Conservation (phyloP, 1,284 basidiomycete genomes). For the Irpex sp. region DNA sequence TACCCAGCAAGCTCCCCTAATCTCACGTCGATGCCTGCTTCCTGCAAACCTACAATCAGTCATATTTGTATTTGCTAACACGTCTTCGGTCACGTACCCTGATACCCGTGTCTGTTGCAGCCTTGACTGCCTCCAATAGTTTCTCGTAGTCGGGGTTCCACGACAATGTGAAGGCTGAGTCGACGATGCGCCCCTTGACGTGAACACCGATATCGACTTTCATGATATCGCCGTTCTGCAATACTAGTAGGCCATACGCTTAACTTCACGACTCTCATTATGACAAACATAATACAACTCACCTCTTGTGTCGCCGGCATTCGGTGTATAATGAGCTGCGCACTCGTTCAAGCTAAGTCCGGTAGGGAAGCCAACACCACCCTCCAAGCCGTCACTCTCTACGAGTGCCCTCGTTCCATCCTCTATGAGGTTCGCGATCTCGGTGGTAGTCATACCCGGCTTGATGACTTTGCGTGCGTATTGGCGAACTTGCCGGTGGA, state of each 20-base stretch:
- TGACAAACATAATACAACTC: slow-evolving; percentile 23
- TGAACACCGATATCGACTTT: slow-evolving; percentile 99
- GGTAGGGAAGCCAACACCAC: slow-evolving; percentile 95
- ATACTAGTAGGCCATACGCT: slow-evolving; percentile 43
- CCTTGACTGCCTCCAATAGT: slow-evolving; percentile 88
- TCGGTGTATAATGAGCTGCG: slow-evolving; percentile 97
- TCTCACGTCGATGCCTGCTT: slow-evolving; percentile 95
- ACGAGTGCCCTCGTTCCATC: slow-evolving; percentile 87
- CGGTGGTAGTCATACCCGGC: slow-evolving; percentile 93
- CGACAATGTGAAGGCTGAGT: slow-evolving; percentile 93
- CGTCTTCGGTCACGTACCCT: slow-evolving; percentile 49
- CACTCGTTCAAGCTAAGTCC: slow-evolving; percentile 93
- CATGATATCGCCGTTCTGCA: slow-evolving; percentile 84
- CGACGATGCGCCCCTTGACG: slow-evolving; percentile 90
- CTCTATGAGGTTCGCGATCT: slow-evolving; percentile 94
- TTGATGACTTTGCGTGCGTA: slow-evolving; percentile 83
- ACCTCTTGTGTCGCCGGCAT: slow-evolving; percentile 90
- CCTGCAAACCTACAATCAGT: slow-evolving; percentile 40
- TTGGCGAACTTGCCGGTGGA: slow-evolving; percentile 90
- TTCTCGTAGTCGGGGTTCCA: slow-evolving; percentile 92
- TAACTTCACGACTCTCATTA: slow-evolving; percentile 3
- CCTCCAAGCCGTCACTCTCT: slow-evolving; percentile 85
- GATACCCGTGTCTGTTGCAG: slow-evolving; percentile 90
- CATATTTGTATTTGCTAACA: not conserved
- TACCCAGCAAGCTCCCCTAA: slow-evolving; percentile 90